phyloP scores from a whole-genome alignment of 257 asterid genomes.

The Thymus quinquecostatus region DNA sequence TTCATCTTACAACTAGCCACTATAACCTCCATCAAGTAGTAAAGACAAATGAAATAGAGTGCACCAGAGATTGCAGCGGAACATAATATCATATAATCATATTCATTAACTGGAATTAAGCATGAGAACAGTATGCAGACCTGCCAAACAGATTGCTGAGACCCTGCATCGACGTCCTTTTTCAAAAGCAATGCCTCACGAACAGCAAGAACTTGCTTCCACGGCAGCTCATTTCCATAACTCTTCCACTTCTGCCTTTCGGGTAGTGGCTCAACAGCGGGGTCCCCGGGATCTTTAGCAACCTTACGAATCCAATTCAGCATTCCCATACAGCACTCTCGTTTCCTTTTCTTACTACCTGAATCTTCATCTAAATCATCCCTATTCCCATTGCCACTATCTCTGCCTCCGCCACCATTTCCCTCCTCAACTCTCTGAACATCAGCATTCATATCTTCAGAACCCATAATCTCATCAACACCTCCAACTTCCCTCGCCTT shows the following conservation, averaged over 20 bases:
- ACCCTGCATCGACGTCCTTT: constrained; percentile 47
- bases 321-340: constrained; percentile 40
- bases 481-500: constrained; percentile 34
- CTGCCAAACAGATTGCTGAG: constrained; percentile 57
- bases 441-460: constrained; percentile 26
- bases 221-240: constrained; percentile 52
- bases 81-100: constrained; percentile 14
- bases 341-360: constrained; percentile 59
- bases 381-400: constrained; percentile 19
- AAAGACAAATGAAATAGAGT: not conserved
- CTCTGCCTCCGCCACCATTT: constrained; percentile 3
- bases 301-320: constrained; percentile 63
- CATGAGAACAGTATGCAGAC: constrained; percentile 38
- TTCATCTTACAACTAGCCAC: not conserved
- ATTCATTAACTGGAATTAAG: not conserved
- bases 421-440: constrained; percentile 26
- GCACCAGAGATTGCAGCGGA: constrained; percentile 7
- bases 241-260: constrained; percentile 72
- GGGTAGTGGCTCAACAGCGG: constrained; percentile 51
- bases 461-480: constrained; percentile 32
- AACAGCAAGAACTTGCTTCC: constrained; percentile 73
- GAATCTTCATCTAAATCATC: constrained; percentile 25
- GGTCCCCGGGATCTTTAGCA: constrained; percentile 71
- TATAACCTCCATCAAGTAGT: not conserved
- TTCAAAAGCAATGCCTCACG: constrained; percentile 59